Evolutionary conservation across 495 filamentous ascomycete species (phyloP).

Genomic region (Cenococcum geophilum): DNA sequence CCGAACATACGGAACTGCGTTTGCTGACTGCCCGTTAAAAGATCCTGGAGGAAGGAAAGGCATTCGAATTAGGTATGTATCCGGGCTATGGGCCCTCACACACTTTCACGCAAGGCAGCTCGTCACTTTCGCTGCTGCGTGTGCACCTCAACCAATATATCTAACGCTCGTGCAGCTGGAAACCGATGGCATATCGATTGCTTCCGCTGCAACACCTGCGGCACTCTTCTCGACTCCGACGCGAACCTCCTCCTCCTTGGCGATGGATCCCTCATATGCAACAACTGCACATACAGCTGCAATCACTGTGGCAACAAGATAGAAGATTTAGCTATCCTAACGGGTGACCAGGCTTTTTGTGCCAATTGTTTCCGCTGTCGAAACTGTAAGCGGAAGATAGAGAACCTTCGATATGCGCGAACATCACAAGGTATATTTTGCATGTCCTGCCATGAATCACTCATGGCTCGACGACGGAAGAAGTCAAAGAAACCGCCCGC

Average conservation of each 20-base stretch:
- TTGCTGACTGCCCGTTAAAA: slow-evolving; percentile 39
- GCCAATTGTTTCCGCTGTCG: slow-evolving; percentile 94
- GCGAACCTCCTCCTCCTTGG: slow-evolving; percentile 95
- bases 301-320: slow-evolving; percentile 97
- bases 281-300: slow-evolving; percentile 99
- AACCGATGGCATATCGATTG: slow-evolving; percentile 99
- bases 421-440: slow-evolving; percentile 99
- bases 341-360: slow-evolving; percentile 98
- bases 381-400: slow-evolving; percentile 97
- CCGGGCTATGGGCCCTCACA: slow-evolving; percentile 12
- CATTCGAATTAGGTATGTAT: slow-evolving; percentile 86
- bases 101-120: slow-evolving; percentile 2
- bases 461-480: slow-evolving; percentile 93
- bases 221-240: slow-evolving; percentile 92
- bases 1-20: slow-evolving; percentile 15
- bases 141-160: slow-evolving; percentile 1
- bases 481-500: slow-evolving; percentile 62
- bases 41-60: slow-evolving; percentile 98
- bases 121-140: slow-evolving; percentile 9
- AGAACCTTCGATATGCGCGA: slow-evolving; percentile 94
- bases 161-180: slow-evolving; percentile 57
- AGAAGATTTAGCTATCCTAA: slow-evolving; percentile 95
- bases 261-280: slow-evolving; percentile 97
- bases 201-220: slow-evolving; percentile 96
- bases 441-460: slow-evolving; percentile 98